A percentile compares a stretch with the other conserved stretches of the same genome.
Evolutionary conservation across 805 yeast species (phyloP).

Genomic region (Candida corydali): DNA sequence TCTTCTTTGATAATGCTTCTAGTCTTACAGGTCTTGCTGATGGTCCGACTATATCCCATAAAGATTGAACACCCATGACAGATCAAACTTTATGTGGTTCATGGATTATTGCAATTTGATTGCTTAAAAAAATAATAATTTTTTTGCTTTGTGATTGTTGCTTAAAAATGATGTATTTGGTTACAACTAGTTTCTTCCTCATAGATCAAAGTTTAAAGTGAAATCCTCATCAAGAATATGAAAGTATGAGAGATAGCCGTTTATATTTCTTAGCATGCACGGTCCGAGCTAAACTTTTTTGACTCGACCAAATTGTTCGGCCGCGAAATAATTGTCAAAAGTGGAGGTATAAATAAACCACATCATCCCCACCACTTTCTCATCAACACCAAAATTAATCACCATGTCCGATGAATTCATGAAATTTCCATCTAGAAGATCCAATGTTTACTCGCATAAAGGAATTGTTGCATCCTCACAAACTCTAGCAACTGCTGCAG

Average conservation of each 20-base stretch:
- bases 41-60: conserved; percentile 91
- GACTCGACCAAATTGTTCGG: not conserved
- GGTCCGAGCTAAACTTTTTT: conserved; percentile 3
- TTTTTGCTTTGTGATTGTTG: not conserved
- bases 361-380: too few species aligned
- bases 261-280: not conserved
- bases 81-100: not conserved
- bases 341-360: not conserved
- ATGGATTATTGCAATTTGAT: not conserved
- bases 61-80: conserved; percentile 89
- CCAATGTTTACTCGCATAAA: conserved; percentile 67
- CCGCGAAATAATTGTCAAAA: not conserved
- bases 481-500: conserved; percentile 74
- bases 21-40: conserved; percentile 86
- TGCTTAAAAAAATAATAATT: not conserved
- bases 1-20: conserved; percentile 74
- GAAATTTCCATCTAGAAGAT: conserved; percentile 55
- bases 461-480: conserved; percentile 77
- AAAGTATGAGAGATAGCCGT: not conserved
- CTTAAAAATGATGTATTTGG: too few species aligned
- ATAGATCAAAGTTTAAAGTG: too few species aligned
- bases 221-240: too few species aligned
- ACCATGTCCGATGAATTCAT: conserved; percentile 16
- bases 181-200: too few species aligned
- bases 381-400: too few species aligned